Conservation (phyloP, 805 yeast species). For the Cyberlindnera mycetangii region DNA sequence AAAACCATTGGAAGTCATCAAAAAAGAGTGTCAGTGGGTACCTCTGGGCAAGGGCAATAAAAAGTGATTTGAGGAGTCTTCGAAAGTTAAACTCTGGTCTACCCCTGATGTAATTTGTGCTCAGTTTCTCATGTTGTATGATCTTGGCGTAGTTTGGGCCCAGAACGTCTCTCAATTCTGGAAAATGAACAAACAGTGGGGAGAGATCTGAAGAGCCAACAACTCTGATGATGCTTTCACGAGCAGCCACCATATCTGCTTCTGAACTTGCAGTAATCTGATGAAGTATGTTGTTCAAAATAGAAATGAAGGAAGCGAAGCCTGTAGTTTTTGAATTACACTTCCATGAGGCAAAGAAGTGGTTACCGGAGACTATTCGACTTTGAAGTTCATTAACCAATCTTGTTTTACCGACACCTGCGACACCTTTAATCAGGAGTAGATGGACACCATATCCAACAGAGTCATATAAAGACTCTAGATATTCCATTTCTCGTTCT, state of each 20-base stretch:
- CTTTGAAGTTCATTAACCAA: constrained; percentile 38
- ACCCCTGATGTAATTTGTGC: constrained; percentile 22
- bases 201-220: constrained; percentile 39
- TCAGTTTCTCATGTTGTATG: constrained; percentile 17
- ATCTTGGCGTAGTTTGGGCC: constrained; percentile 39
- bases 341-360: constrained; percentile 30
- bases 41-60: constrained; percentile 36
- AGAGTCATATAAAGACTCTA: constrained; percentile 25
- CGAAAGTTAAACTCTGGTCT: constrained; percentile 40
- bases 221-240: constrained; percentile 36
- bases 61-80: constrained; percentile 40
- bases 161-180: constrained; percentile 41
- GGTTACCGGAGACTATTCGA: constrained; percentile 31
- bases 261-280: constrained; percentile 41
- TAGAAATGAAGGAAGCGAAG: constrained; percentile 36
- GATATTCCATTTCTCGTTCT: constrained; percentile 21
- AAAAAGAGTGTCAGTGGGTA: constrained; percentile 43
- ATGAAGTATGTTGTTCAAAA: constrained; percentile 36
- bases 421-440: constrained; percentile 37
- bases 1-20: constrained; percentile 47
- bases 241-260: constrained; percentile 37
- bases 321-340: constrained; percentile 33
- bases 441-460: constrained; percentile 26
- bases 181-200: constrained; percentile 39
- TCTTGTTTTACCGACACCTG: constrained; percentile 47